Evolutionary conservation across 805 yeast species (phyloP), one percentile per base, ranked within the genome.

Genomic region (Ogataea ganodermae): DNA sequence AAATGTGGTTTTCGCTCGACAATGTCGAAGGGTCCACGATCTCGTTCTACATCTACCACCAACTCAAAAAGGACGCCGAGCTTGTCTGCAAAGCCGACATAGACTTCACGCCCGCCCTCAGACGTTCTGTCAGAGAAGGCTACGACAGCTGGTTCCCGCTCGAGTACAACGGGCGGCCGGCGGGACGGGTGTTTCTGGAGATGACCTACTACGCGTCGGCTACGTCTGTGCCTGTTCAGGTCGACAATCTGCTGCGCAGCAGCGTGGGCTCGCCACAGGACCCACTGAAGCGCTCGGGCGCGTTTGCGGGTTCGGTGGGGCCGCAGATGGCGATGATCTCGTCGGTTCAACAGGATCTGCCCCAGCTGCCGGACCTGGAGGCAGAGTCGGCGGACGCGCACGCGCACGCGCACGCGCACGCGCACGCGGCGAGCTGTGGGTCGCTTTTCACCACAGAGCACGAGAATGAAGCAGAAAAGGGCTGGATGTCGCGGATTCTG

Each of bases 181-280:
- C 97, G 1, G 99, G 99, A 1, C 87, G 81, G 65, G 80, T 94
- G 1, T 92, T 83, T 65, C 69, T 94, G 46, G 98, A 94, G 60
- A 84, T 94, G 86, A 89, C 97, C 0, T 94, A 89, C 61, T 89
- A 88, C 61, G 94, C 96, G 1, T 62, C 72, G 1, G 61, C 60
- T 1, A 60, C 61, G 2, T 56, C 60, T 16, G 69, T 69, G 10
- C 70, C 70, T 8, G 47, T 58, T 7, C 59, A 55, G 2, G 60
- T 64, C 5, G 59, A 60, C 8, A 60, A 54, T 33, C 45, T 44
- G 9, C 53, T 50, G 1, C 56, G 64, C 42, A 52, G 51, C 32
- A 45, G 50, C 21, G 28, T 48, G 6, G 28, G 22, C 17, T 23
- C 49, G 10, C 8, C 44, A 4, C 24, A 33, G 6, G 30, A 21